Base-by-base conservation (phyloP, 805 yeast species). In the Myxozyma nipponensis region DNA sequence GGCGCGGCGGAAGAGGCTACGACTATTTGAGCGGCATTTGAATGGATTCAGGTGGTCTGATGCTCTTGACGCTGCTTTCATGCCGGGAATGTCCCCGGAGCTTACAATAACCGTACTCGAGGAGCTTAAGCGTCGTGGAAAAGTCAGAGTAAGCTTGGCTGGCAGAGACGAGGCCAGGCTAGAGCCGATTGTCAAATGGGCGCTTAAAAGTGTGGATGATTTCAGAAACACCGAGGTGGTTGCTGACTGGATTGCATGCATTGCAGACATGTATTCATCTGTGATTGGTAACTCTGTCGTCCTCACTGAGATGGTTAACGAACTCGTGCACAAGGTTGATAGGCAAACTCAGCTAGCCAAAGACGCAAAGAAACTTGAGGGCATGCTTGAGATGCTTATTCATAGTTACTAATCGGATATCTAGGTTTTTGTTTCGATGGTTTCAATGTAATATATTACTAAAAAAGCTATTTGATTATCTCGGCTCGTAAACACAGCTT, bases 41-140 rank as follows among this genome's bases (percentile, higher is more conserved):
- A 86, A 87, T 64, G 85, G 85, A 24, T 93, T 93, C 74, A 80
- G 84, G 64, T 93, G 98, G 96, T 66, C 82, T 2, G 97, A 90
- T 59, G 97, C 98, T 3, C 74, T 93, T 39, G 96, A 91, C 66
- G 76, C 83, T 51, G 97, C 96, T 1, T 82, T 91, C 56, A 73
- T 78, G 13, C 77, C 84, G 2, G 96, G 95, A 10, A 76, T 83
- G 65, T 80, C 91, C 0, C 79, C 82, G 50, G 96, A 90, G 61
- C 74, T 83, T 53, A 86, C 95, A 0, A 72, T 87, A 5, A 84
- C 95, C 15, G 88, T 89, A 2, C 72, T 93, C 54, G 84, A 83
- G 61, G 98, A 93, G 69, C 77, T 93, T 63, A 84, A 86, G 63
- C 82, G 81, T 61, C 77, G 96, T 52, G 98, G 97, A 38, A 93